Base-by-base conservation (phyloP, 257 asterid genomes). In the Primulina tabacum region DNA sequence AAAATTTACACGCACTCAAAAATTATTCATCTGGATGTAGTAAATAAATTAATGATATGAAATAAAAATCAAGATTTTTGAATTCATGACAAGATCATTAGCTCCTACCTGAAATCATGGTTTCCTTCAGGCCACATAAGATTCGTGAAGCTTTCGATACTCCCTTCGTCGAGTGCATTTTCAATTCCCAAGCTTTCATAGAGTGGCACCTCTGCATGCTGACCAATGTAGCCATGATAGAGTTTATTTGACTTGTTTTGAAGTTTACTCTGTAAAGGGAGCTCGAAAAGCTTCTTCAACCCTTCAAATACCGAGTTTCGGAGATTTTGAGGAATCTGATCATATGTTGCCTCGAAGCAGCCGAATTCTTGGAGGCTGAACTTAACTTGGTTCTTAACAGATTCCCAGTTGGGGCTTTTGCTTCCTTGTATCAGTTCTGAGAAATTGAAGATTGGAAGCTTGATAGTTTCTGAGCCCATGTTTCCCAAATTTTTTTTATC, bases 161-260 rank as follows among this genome's bases (percentile, higher is more conserved):
- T 72, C 11, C 64, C 81, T 2, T 57, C 64, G 8, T 76, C 59
- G 2, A 77, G 75, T 1, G 79, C 85, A 50, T 84, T 84, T 5
- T 65, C 78, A 37, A 88, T 79, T 1, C 92, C 95, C 82, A 88
- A 57, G 76, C 95, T 86, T 37, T 88, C 92, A 62, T 81, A 88
- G 33, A 88, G 83, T 2, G 90, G 92, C 30, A 82, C 83, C 24
- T 40, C 20, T 0, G 86, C 65, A 60, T 79, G 68, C 26, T 85
- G 91, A 14, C 96, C 93, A 21, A 87, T 80, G 29, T 89, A 83
- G 26, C 26, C 26, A 24, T 24, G 26, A 24, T 24, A 24, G 34
- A 89, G 90, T 55, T 81, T 88, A 67, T 71, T 74, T 30, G 87
- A 81, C 60, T 73, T 74, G 75, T 84, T 88, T 16, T 76, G 80